phyloP scores from a whole-genome alignment of 345 rosid species.

The Aquilaria sinensis region DNA sequence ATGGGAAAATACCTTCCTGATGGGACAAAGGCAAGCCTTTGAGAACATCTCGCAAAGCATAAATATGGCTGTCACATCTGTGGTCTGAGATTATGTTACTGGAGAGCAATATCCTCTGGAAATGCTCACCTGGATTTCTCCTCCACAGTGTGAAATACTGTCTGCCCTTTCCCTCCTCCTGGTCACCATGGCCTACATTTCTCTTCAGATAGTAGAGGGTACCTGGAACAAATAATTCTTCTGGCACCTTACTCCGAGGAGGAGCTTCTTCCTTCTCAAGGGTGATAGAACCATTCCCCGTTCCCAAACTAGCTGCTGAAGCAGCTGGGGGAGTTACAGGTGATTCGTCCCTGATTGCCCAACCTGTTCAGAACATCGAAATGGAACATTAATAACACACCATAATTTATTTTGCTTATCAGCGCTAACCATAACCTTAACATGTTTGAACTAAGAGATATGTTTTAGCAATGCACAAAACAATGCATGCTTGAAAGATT shows the following conservation, averaged over 20 bases:
- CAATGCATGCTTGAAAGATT: too few relatives aligned
- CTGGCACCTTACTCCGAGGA: conserved; percentile 17
- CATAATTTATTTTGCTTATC: too few relatives aligned
- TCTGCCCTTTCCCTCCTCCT: conserved; percentile 17
- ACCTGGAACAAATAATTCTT: conserved; percentile 80
- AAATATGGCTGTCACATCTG: conserved; percentile 84
- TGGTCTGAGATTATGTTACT: conserved; percentile 82
- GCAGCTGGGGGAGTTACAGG: conserved; percentile 9
- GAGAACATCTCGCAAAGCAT: conserved; percentile 76
- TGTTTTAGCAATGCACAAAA: too few relatives aligned
- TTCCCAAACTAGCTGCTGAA: conserved; percentile 14
- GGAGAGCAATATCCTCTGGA: conserved; percentile 78
- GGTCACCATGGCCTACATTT: conserved; percentile 17
- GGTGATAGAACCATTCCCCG: conserved; percentile 10
- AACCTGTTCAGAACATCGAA: conserved; percentile 23
- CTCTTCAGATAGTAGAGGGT: conserved; percentile 72
- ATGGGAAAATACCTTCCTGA: conserved; percentile 37
- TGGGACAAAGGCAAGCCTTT: conserved; percentile 57
- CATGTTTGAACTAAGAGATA: background rate
- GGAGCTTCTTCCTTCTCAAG: conserved; percentile 17
- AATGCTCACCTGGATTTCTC: conserved; percentile 80
- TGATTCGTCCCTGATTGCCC: conserved; percentile 16
- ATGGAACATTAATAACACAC: too few relatives aligned
- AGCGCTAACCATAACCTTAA: background rate
- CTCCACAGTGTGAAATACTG: conserved; percentile 75